Base-by-base conservation (phyloP, 371 early-diverging fungal genomes). In the Mortierella sp. region DNA sequence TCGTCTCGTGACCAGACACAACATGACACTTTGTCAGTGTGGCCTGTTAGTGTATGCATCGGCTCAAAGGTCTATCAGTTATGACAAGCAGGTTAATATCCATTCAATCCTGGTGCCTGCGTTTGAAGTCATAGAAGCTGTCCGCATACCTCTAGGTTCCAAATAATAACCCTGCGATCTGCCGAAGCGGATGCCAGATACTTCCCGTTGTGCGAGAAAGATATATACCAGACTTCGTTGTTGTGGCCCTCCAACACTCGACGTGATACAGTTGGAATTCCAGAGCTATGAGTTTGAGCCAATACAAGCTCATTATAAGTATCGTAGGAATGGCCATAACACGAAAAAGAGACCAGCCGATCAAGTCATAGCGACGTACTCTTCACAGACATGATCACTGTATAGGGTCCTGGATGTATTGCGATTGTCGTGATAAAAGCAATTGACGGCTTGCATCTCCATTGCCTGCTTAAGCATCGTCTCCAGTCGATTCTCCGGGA, bases 221-320 rank as follows among this genome's bases (percentile, higher is more conserved):
- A 83, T 40, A 97, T 81, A 67, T 92, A 93, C 99, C 99, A 98
- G 0, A 98, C 96, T 78, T 98, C 98, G 73, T 97, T 95, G 2
- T 79, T 71, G 70, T 98, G 99, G 10, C 89, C 93, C 21, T 81
- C 80, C 8, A 97, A 79, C 3, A 90, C 80, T 44, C 89, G 86
- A 10, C 85, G 84, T 0, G 91, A 88, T 14, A 65, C 59, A 54
- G 74, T 54, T 19, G 90, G 91, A 52, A 91, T 87, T 10, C 67
- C 54, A 22, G 60, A 45, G n/a, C 91, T 85, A 78, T 24, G 19
- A 10, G 24, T 2, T 10, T 47, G 14, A 19, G 16, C 14, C 3
- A 14, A 43, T 43, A 5, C 44, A 5, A 43, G 44, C 16, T 5
- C 19, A 17, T 19, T 43, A 16, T 43, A 5, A 43, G 22, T 13